A percentile compares a stretch with the other conserved stretches of the same genome.
These are phyloP conservation scores for Phytophthora melonis DNA, from an alignment of 352 stramenopile species.

Conservation along the genomic window DNA sequence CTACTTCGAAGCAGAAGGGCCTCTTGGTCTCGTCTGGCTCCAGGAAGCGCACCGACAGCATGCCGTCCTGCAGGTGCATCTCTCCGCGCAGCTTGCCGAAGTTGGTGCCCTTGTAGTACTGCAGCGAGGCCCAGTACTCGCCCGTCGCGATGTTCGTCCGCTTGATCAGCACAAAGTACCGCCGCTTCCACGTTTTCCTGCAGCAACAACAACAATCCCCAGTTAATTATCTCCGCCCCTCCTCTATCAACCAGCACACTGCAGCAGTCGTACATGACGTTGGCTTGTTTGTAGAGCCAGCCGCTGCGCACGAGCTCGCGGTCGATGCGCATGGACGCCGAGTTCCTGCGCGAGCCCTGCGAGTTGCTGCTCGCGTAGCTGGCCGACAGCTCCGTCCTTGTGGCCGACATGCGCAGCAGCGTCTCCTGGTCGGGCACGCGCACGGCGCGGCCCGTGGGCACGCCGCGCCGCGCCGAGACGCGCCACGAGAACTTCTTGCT, in stretches of 20 bases:
- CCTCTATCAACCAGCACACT: background rate
- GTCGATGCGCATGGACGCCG: constrained; percentile 49
- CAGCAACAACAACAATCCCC: constrained; percentile 10
- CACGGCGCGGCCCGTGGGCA: constrained; percentile 33
- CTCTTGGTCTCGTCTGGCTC: constrained; percentile 83
- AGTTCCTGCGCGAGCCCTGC: constrained; percentile 41
- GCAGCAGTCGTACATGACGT: constrained; percentile 60
- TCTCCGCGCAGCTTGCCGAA: constrained; percentile 84
- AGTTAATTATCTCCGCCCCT: background rate
- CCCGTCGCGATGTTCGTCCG: constrained; percentile 72
- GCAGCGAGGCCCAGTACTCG: constrained; percentile 76
- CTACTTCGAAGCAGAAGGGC: constrained; percentile 87
- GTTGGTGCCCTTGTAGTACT: constrained; percentile 90
- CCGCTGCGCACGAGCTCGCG: constrained; percentile 58
- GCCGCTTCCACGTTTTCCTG: constrained; percentile 89
- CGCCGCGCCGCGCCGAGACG: constrained; percentile 40
- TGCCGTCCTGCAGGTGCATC: constrained; percentile 76
- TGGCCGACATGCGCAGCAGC: constrained; percentile 62
- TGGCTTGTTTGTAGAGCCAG: constrained; percentile 69
- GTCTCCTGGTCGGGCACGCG: constrained; percentile 55
- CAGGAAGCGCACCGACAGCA: constrained; percentile 77
- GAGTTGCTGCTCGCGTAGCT: constrained; percentile 53
- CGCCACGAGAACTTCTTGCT: constrained; percentile 67
- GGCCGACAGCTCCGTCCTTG: constrained; percentile 42
- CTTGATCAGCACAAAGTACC: constrained; percentile 90